Evolutionary conservation across 1,284 basidiomycete genomes (phyloP), one percentile per base, ranked within the genome.

Genomic region (Sporisorium reilianum): DNA sequence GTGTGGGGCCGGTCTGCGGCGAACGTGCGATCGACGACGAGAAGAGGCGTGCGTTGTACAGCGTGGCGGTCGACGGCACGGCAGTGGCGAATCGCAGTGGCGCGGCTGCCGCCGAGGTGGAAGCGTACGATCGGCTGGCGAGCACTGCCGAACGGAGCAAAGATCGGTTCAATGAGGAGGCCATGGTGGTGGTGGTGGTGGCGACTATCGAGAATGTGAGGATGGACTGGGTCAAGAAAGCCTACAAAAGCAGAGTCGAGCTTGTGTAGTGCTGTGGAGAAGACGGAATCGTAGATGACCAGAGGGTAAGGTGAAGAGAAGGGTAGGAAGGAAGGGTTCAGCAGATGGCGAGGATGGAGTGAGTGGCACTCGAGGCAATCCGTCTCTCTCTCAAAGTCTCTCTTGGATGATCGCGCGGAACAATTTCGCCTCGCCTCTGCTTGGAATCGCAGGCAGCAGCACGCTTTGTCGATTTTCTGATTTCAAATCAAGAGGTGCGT

Each of bases 141-240:
- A 69, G 26, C n/a, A 66, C 62, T 14, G 69, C 74, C 54, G 74
- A 67, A 42, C 69, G 68, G 25, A 76, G 56, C 50, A 76, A 49
- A n/a, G 73, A 67, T 14, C 73, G 57, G 64, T 75, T 75, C 68
- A 75, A 55, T 14, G 74, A 55, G 12, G 74, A 56, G 41, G 65
- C 54, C 74, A 72, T 75, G 45, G 50, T 57, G 12, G 74, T 54
- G 41, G 65, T 51, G 69, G 69, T 75, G 45, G 50, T 57, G 50
- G 40, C 8, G 36, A 4, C 40, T 22, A 22, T 38, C 20, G 50
- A 38, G 28, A 22, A n/a, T 41, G 42, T 41, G 36, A 32, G 20
- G 25, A 26, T 44, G 44, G 26, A 36, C 4, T 44, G 6, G 18
- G 12, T 11, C n/a, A 9, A 38, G n/a, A n/a, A n/a, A n/a, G n/a